Conservation (phyloP, 2,329 filamentous ascomycete genomes). For the Hirsutella thompsonii region DNA sequence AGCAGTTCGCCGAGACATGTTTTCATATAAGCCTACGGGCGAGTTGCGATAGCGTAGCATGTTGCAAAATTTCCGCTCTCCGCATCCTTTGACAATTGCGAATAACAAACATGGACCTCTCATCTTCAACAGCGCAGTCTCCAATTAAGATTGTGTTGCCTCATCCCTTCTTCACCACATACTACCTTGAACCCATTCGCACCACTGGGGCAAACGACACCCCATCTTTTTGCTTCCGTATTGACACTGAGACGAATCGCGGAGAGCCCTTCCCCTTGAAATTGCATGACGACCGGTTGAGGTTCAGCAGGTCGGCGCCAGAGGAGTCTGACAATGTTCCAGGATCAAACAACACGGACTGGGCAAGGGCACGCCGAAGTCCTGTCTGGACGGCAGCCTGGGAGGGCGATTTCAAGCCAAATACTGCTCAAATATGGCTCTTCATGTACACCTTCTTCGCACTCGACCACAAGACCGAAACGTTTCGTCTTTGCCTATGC, state of each 20-base stretch:
- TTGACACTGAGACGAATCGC: slow-evolving; percentile 14
- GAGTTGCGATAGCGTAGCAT: too few relatives aligned
- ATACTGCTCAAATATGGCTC: slow-evolving; percentile 38
- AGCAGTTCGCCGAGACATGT: too few relatives aligned
- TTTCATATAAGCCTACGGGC: too few relatives aligned
- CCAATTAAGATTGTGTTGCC: slow-evolving; percentile 27
- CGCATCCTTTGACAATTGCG: too few relatives aligned
- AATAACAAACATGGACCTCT: neutral
- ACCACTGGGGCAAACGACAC: slow-evolving; percentile 14
- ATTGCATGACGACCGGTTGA: slow-evolving; percentile 21
- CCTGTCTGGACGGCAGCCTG: slow-evolving; percentile 32
- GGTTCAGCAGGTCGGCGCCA: slow-evolving; percentile 31
- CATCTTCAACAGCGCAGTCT: neutral
- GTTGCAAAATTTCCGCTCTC: too few relatives aligned
- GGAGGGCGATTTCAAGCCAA: slow-evolving; percentile 27
- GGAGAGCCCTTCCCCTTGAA: slow-evolving; percentile 1
- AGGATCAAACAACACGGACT: slow-evolving; percentile 40
- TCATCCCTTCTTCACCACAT: slow-evolving; percentile 34
- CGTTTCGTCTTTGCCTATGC: slow-evolving; percentile 31
- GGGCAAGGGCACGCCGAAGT: slow-evolving; percentile 41
- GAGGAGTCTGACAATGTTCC: slow-evolving; percentile 37
- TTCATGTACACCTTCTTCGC: slow-evolving; percentile 39
- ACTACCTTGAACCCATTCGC: slow-evolving; percentile 8
- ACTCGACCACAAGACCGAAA: slow-evolving; percentile 32
- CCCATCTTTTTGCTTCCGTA: slow-evolving; percentile 7